Percentiles rank a stretch among this genome's conserved stretches.
These are phyloP conservation scores for Dimargaris cristalligena DNA, from an alignment of 192 early-diverging fungal species.

Conservation along the genomic window DNA sequence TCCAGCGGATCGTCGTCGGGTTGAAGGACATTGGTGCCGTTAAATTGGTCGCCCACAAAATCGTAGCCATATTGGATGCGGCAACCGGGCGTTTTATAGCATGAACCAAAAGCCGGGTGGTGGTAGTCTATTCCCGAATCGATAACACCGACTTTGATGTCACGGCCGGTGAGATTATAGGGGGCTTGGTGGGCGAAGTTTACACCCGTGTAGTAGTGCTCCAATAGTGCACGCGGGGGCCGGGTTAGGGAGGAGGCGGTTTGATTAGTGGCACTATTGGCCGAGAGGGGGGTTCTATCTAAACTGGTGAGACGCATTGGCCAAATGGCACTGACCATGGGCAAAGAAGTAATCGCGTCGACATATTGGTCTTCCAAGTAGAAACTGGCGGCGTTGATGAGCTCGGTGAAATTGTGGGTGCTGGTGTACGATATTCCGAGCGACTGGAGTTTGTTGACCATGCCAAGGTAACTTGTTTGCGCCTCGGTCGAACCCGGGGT, in stretches of 20 bases:
- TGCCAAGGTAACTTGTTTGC: too few species aligned
- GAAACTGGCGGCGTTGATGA: neutral
- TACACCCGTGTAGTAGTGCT: neutral
- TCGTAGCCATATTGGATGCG: constrained; percentile 13
- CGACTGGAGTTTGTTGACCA: too few species aligned
- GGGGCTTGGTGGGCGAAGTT: neutral
- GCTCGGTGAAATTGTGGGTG: neutral
- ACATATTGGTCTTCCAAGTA: too few species aligned
- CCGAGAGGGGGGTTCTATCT: neutral
- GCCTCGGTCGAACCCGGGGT: too few species aligned
- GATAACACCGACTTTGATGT: constrained; percentile 12
- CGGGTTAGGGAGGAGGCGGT: constrained; percentile 12
- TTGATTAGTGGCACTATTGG: constrained; percentile 1
- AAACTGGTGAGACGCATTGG: too few species aligned
- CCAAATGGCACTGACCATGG: too few species aligned
- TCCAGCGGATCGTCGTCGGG: constrained; percentile 26
- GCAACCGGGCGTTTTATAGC: neutral
- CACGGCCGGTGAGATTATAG: neutral
- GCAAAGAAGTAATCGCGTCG: too few species aligned
- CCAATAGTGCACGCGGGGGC: neutral
- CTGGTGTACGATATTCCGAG: neutral
- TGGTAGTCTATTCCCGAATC: constrained; percentile 13
- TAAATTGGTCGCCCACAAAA: constrained; percentile 34
- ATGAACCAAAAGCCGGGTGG: neutral
- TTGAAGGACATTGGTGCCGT: constrained; percentile 20